Evolutionary conservation across 2,329 filamentous ascomycete genomes (phyloP).

Genomic region (Xenosphaeropsis pyriputrescens): DNA sequence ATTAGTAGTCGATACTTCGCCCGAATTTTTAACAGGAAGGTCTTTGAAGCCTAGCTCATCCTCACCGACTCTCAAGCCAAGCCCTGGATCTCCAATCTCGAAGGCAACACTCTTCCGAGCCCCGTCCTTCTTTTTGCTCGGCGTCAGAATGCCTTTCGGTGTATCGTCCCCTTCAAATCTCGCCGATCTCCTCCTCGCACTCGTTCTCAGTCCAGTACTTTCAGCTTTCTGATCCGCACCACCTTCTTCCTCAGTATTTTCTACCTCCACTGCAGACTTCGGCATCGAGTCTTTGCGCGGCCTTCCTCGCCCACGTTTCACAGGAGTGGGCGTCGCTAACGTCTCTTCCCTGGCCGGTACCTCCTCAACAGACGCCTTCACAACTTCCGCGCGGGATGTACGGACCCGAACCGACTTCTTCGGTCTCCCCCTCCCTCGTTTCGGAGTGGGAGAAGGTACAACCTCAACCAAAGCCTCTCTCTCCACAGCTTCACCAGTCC

Average conservation of each 20-base stretch:
- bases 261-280: too few relatives aligned
- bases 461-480: conserved; percentile 11
- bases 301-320: too few relatives aligned
- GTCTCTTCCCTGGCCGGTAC: too few relatives aligned
- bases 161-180: too few relatives aligned
- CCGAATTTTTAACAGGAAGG: conserved; percentile 22
- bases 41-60: conserved; percentile 34
- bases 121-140: conserved; percentile 25
- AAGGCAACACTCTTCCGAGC: conserved; percentile 38
- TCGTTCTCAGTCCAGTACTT: too few relatives aligned
- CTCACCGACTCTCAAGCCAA: conserved; percentile 10
- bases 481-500: conserved; percentile 30
- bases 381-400: too few relatives aligned
- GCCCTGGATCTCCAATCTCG: conserved; percentile 14
- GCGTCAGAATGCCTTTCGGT: conserved; percentile 38
- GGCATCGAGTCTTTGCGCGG: too few relatives aligned
- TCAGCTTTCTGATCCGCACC: too few relatives aligned
- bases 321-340: too few relatives aligned
- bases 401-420: not conserved
- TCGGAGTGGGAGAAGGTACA: not conserved
- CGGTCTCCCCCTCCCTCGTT: not conserved
- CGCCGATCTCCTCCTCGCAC: too few relatives aligned
- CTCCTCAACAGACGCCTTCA: too few relatives aligned
- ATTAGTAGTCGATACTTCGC: conserved; percentile 6
- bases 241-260: too few relatives aligned